These are phyloP conservation scores for Magnolia kwangsiensis DNA, from an alignment of 164 flowering plant species.

Conservation along the genomic window DNA sequence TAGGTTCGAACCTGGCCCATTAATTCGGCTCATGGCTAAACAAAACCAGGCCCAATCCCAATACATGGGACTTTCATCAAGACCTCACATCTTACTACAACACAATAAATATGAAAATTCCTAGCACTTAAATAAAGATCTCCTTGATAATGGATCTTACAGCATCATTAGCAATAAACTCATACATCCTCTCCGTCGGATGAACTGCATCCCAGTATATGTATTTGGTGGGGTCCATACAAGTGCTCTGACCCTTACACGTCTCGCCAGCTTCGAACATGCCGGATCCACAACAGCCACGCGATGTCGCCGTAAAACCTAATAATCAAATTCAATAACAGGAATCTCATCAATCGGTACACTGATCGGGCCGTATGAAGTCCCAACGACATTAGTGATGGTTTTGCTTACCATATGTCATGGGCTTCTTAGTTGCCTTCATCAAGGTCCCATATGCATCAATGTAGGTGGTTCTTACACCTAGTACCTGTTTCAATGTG, in stretches of 20 bases:
- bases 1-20: too few species aligned
- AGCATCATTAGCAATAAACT: slow-evolving; percentile 32
- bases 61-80: too few species aligned
- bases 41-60: too few species aligned
- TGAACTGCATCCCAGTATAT: slow-evolving; percentile 75
- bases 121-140: background rate
- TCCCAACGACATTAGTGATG: too few species aligned
- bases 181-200: slow-evolving; percentile 55
- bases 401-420: slow-evolving; percentile 34
- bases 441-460: slow-evolving; percentile 32
- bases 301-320: slow-evolving; percentile 50
- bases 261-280: slow-evolving; percentile 36
- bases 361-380: too few species aligned
- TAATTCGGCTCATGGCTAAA: too few species aligned
- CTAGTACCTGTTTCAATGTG: slow-evolving; percentile 8
- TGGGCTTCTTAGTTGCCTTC: slow-evolving; percentile 36
- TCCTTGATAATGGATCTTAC: slow-evolving; percentile 8
- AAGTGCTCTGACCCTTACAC: slow-evolving; percentile 40
- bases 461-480: slow-evolving; percentile 25
- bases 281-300: slow-evolving; percentile 76
- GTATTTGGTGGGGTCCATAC: slow-evolving; percentile 40
- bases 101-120: too few species aligned
- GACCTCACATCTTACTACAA: too few species aligned
- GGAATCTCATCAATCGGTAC: too few species aligned
- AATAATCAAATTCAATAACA: background rate